Base-by-base conservation (phyloP, 23 red algal species). In the Gracilariopsis chorda region DNA sequence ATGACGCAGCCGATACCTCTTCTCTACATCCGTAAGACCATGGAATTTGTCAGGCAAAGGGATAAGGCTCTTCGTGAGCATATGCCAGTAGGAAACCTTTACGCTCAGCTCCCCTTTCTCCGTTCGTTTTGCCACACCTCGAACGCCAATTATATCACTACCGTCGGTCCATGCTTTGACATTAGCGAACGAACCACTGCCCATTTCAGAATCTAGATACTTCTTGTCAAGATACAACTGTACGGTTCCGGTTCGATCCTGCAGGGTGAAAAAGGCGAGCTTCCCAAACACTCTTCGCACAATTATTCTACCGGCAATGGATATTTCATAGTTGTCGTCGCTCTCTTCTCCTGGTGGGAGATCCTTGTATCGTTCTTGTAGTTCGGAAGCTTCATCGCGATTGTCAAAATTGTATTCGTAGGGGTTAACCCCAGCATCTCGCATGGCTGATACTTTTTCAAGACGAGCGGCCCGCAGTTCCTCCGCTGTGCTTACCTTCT, bases 41-140 rank as follows among this genome's bases (percentile, higher is more conserved):
- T 98, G 96, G 47, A 94, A 98, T 36, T 98, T 98, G 75, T 98
- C 96, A 11, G 96, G 96, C 20, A 98, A 52, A n/a, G 96, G 84
- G 33, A 74, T 64, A 20, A 98, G 86, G 47, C 88, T 88, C 80
- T 98, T 98, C 14, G 92, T 93, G 19, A 98, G 79, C 93, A 98
- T 94, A 59, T 88, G 55, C 88, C 89, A 98, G 35, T 93, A 45
- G 4, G 87, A 53, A 7, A 95, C 93, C 37, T 95, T 83, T 23
- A 98, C 92, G 37, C 84, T 91, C 37, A 98, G 87, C 75, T 98
- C 96, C 36, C 96, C 96, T 46, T 98, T 98, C 20, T 98, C 96
- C 29, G 96, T 95, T 33, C 92, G 56, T 33, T 94, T 94, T 17
- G 89, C 87, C 30, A 84, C 81, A 2, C 96, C 96, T 13, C 51